Base-by-base conservation (phyloP, 768 basidiomycete species). In the Infundibulicybe gibba region DNA sequence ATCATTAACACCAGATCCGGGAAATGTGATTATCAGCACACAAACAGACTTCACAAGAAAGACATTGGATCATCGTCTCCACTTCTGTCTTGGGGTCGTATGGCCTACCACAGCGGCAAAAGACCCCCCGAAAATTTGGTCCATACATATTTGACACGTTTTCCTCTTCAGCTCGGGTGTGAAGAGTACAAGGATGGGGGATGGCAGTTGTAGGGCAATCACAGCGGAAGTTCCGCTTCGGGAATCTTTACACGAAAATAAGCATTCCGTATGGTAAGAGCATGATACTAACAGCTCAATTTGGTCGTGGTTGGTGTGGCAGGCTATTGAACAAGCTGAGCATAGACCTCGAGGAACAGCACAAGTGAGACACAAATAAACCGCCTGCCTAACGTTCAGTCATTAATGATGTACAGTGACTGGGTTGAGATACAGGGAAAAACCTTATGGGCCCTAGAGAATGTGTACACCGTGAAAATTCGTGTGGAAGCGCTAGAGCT, bases 61-160 rank as follows among this genome's bases (percentile, higher is more conserved):
- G 65, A 61, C 90, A 93, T 67, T 93, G 90, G 25, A 92, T 84
- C 90, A 93, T 93, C 2, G 89, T 87, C 66, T 93, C 90, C 49
- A 62, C 64, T 65, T 93, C 90, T 15, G 69, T 80, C 54, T 76
- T 75, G 25, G 86, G 76, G 58, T 92, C 83, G 56, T 93, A 93
- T 35, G 76, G 62, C 51, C 77, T 65, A 37, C 78, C 75, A 61
- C 90, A 93, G 25, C 90, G 75, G 64, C 90, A 93, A 59, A 92
- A 93, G 21, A 69, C 51, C 20, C 73, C 78, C 19, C 66, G 64
- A 59, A 89, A 93, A 65, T 93, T 93, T 54, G 82, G 84, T 3
- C 81, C 80, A 54, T 93, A 93, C 34, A 54, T 43, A 54, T 93
- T 93, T 11, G 63, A 55, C 37, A 51, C 54, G 56, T 91, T 92